phyloP scores from a whole-genome alignment of 2,329 filamentous ascomycete genomes.

The Immersiporthe knoxdaviesiana region DNA sequence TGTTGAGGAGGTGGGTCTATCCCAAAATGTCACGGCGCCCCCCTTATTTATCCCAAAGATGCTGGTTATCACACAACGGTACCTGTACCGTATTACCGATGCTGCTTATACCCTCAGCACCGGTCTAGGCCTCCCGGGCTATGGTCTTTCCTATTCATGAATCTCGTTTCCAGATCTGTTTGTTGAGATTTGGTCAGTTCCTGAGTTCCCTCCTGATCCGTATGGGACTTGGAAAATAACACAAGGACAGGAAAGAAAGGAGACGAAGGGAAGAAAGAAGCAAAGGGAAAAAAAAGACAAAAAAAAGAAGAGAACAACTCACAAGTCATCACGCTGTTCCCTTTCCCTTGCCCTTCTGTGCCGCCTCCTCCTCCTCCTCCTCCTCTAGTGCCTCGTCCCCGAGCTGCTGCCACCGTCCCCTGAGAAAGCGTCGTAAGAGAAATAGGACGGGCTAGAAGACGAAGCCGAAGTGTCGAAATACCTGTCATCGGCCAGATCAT shows the following conservation, averaged over 20 bases:
- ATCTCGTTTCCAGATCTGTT: not conserved
- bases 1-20: constrained; percentile 7
- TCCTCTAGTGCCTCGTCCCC: constrained; percentile 26
- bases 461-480: constrained; percentile 28
- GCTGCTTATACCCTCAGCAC: not conserved
- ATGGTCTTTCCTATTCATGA: not conserved
- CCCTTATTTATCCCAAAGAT: not conserved
- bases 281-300: not conserved
- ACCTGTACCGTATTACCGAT: not conserved
- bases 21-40: not conserved
- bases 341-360: constrained; percentile 8
- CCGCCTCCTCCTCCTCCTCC: constrained; percentile 3
- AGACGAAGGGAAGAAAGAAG: too few relatives aligned
- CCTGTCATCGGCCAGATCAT: constrained; percentile 23
- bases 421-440: constrained; percentile 29
- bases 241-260: not conserved
- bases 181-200: not conserved
- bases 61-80: not conserved
- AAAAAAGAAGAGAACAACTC: not conserved
- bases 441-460: constrained; percentile 25
- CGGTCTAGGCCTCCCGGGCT: constrained; percentile 10
- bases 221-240: not conserved
- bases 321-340: constrained; percentile 14
- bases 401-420: constrained; percentile 27
- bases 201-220: not conserved